Conservation (phyloP, 2,329 filamentous ascomycete species). For the Cryphonectria japonica region DNA sequence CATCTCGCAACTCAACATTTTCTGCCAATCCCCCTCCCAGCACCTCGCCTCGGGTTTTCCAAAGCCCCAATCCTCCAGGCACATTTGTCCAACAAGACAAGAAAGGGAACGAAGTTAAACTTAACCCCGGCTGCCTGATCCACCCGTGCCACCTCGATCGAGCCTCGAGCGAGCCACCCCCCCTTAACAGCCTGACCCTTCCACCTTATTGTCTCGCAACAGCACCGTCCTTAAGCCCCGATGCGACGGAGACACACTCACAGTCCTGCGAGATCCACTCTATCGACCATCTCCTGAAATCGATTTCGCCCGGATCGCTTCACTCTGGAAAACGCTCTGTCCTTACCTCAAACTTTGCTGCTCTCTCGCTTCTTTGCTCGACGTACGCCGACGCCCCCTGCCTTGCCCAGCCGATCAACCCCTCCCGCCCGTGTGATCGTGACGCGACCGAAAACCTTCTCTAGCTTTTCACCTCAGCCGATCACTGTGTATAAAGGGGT, state of each 20-base stretch:
- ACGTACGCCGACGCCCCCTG: slow-evolving; percentile 16
- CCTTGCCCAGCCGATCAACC: slow-evolving; percentile 22
- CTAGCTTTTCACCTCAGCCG: slow-evolving; percentile 17
- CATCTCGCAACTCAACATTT: background rate
- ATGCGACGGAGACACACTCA: slow-evolving; percentile 29
- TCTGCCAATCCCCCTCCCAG: background rate
- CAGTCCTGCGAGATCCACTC: slow-evolving; percentile 28
- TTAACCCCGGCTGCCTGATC: slow-evolving; percentile 17
- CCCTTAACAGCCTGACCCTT: slow-evolving; percentile 15
- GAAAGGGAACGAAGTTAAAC: slow-evolving; percentile 2
- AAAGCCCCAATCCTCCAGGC: background rate
- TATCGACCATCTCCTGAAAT: slow-evolving; percentile 30
- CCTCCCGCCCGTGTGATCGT: slow-evolving; percentile 17
- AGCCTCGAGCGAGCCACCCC: slow-evolving; percentile 15
- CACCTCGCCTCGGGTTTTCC: background rate
- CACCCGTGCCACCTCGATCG: slow-evolving; percentile 13
- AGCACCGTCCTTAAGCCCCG: slow-evolving; percentile 22
- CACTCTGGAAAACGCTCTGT: slow-evolving; percentile 7
- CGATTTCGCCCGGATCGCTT: slow-evolving; percentile 17
- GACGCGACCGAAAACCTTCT: slow-evolving; percentile 19
- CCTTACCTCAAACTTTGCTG: slow-evolving; percentile 7
- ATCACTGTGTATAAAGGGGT: slow-evolving; percentile 23
- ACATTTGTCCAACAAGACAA: background rate
- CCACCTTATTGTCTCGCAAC: slow-evolving; percentile 1
- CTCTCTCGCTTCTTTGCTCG: slow-evolving; percentile 15